Percentiles rank a stretch among this genome's conserved stretches.
Conservation (phyloP, 164 flowering plant genomes). For the Vitis amurensis region DNA sequence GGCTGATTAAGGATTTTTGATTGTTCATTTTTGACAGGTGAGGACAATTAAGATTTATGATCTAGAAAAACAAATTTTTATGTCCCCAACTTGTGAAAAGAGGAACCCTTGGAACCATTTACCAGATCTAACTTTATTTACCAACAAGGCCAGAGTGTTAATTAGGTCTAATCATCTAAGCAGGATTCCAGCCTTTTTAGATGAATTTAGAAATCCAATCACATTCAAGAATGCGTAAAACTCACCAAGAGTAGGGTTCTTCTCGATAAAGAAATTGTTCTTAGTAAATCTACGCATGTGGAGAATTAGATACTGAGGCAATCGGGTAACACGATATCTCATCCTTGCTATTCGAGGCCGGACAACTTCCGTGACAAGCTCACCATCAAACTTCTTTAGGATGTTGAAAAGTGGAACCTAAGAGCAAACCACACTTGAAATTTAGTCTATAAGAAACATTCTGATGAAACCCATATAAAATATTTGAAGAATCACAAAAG, state of each 20-base stretch:
- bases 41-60: too few species aligned
- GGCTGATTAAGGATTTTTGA: too few species aligned
- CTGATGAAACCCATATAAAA: not conserved
- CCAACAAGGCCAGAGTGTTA: too few species aligned
- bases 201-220: not conserved
- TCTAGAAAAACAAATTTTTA: too few species aligned
- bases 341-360: conserved; percentile 93
- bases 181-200: not conserved
- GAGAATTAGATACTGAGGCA: conserved; percentile 86
- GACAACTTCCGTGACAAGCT: conserved; percentile 88
- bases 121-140: too few species aligned
- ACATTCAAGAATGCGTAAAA: not conserved
- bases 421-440: not conserved
- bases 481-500: not conserved
- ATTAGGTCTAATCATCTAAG: not conserved
- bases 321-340: conserved; percentile 84
- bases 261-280: conserved; percentile 93
- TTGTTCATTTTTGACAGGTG: too few species aligned
- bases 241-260: conserved; percentile 97
- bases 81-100: too few species aligned
- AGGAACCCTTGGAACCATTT: too few species aligned
- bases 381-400: conserved; percentile 95
- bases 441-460: not conserved
- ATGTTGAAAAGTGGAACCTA: conserved; percentile 94
- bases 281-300: conserved; percentile 97